phyloP scores from a whole-genome alignment of 129 eudicot species.

The Artemisia tridentata region DNA sequence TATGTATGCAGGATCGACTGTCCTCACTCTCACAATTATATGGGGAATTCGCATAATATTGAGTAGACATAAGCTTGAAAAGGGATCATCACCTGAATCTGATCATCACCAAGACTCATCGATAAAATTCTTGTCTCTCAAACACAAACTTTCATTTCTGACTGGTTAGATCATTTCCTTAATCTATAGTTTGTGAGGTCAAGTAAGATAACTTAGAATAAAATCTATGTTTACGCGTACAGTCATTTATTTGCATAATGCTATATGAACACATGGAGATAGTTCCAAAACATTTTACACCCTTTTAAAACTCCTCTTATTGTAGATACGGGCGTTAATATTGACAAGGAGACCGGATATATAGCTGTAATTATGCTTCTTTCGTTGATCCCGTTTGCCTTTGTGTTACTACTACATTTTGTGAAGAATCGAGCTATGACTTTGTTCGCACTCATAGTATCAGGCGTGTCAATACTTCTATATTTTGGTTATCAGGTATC shows the following conservation, averaged over 20 bases:
- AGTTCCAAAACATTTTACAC: background rate
- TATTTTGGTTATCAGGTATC: constrained; percentile 22
- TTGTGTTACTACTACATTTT: constrained; percentile 6
- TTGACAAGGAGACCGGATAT: constrained; percentile 8
- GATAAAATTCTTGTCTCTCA: background rate
- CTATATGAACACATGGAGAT: no score
- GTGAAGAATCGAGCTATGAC: background rate
- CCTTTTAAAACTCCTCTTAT: background rate
- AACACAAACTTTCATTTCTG: background rate
- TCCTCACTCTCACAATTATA: constrained; percentile 17
- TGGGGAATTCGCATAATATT: constrained; percentile 23
- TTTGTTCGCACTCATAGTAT: constrained; percentile 10
- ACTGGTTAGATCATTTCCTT: constrained; percentile 12
- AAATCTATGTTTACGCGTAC: no score
- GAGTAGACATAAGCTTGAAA: constrained; percentile 6
- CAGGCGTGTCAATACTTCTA: constrained; percentile 2
- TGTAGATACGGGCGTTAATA: constrained; percentile 24
- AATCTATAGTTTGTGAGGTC: no score
- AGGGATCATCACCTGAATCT: background rate
- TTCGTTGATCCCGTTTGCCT: constrained; percentile 20
- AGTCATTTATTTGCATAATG: no score
- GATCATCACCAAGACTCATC: background rate
- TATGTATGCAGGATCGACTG: constrained; percentile 28
- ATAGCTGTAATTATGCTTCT: constrained; percentile 17
- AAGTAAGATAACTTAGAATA: no score